Conservation (phyloP, 768 basidiomycete species). For the Tylopilus balloui region DNA sequence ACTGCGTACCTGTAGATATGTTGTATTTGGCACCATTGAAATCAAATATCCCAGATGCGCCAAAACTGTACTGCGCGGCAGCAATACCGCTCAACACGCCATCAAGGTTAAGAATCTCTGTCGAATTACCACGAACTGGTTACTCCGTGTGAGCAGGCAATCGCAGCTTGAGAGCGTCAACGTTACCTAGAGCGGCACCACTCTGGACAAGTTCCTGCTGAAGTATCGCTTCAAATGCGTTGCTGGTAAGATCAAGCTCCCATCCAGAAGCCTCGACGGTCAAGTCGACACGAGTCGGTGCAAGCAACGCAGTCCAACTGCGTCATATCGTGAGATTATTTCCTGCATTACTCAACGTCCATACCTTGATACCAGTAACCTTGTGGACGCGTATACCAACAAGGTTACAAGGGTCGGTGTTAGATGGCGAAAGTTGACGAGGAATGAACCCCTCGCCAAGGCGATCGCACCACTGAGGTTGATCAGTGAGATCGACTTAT, state of each 20-base stretch:
- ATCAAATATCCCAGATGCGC: conserved; percentile 4
- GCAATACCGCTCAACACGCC: conserved; percentile 16
- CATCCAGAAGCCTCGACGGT: not conserved
- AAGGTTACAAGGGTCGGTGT: not conserved
- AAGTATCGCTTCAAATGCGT: not conserved
- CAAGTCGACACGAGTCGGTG: conserved; percentile 3
- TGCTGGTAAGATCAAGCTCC: conserved; percentile 7
- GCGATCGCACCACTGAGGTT: conserved; percentile 9
- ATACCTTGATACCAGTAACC: conserved; percentile 18
- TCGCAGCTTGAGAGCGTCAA: not conserved
- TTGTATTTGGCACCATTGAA: conserved; percentile 21
- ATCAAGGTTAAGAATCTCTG: conserved; percentile 4
- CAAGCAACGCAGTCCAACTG: conserved; percentile 15
- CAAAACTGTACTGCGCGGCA: conserved; percentile 8
- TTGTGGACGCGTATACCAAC: conserved; percentile 7
- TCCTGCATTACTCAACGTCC: not conserved
- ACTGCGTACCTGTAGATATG: conserved; percentile 9
- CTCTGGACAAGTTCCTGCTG: not conserved
- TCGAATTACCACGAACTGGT: conserved; percentile 13
- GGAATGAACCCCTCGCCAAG: not conserved
- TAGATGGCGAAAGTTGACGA: not conserved
- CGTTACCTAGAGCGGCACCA: not conserved
- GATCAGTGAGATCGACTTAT: conserved; percentile 9
- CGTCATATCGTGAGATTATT: not conserved
- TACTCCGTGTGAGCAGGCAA: not conserved